Evolutionary conservation across 352 stramenopile genomes (phyloP).

Genomic region (Phytophthora fragariae): DNA sequence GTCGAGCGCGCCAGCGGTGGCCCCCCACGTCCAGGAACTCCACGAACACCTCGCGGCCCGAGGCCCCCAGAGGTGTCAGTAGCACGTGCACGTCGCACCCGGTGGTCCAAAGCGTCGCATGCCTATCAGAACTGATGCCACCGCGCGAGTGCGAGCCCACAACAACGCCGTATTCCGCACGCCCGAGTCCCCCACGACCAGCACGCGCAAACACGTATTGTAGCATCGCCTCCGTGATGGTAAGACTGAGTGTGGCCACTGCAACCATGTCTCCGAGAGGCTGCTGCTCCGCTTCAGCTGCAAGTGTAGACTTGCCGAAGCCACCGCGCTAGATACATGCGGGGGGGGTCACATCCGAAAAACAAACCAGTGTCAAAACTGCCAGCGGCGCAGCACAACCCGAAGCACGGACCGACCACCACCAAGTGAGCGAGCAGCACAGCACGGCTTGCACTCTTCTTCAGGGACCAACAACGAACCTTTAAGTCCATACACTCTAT

Average conservation of each 20-base stretch:
- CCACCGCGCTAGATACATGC: no score
- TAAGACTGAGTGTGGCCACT: conserved; percentile 19
- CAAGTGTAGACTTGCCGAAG: conserved; percentile 32
- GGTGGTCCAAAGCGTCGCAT: conserved; percentile 72
- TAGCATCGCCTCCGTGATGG: conserved; percentile 24
- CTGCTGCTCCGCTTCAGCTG: conserved; percentile 30
- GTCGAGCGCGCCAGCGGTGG: conserved; percentile 38
- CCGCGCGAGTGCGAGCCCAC: conserved; percentile 31
- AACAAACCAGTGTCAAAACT: no score
- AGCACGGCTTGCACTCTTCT: no score
- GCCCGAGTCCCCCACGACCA: conserved; percentile 87
- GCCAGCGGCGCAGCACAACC: no score
- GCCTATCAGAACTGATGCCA: conserved; percentile 18
- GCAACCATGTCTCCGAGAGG: conserved; percentile 5
- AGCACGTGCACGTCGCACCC: conserved; percentile 86
- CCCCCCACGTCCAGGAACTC: conserved; percentile 89
- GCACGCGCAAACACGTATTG: conserved; percentile 55
- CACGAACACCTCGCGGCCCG: conserved; percentile 66
- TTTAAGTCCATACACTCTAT: no score
- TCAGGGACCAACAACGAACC: no score
- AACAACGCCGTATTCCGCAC: conserved; percentile 87
- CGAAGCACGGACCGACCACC: no score
- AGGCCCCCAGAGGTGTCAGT: conserved; percentile 33
- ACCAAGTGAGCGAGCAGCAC: no score
- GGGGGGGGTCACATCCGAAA: no score